Conservation (phyloP, 2,329 filamentous ascomycete species). For the Purpureocillium takamizusanense region DNA sequence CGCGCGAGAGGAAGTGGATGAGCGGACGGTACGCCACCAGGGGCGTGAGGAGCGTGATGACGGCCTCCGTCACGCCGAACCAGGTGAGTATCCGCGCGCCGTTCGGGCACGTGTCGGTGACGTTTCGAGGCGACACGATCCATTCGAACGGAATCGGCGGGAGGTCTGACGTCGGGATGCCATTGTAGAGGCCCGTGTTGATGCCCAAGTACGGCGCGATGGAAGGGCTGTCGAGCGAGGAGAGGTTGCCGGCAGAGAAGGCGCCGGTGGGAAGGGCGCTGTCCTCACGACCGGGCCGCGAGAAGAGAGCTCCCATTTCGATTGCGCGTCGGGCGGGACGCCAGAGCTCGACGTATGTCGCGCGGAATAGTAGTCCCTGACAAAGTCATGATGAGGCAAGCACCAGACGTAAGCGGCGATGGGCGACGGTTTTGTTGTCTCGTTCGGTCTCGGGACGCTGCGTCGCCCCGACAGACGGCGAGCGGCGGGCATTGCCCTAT, state of each 20-base stretch:
- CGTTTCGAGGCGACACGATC: slow-evolving; percentile 11
- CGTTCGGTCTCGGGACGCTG: not conserved
- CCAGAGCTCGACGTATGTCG: too few relatives aligned
- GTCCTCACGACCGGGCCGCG: not conserved
- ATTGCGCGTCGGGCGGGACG: too few relatives aligned
- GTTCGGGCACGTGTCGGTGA: slow-evolving; percentile 6
- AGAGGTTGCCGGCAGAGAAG: not conserved
- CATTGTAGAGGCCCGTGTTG: slow-evolving; percentile 10
- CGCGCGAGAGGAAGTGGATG: slow-evolving; percentile 9
- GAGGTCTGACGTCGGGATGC: slow-evolving; percentile 3
- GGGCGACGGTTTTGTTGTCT: too few relatives aligned
- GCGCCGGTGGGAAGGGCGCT: not conserved
- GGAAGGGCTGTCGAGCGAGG: slow-evolving; percentile 7
- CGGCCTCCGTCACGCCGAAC: slow-evolving; percentile 12
- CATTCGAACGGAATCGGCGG: slow-evolving; percentile 14
- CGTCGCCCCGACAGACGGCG: too few relatives aligned
- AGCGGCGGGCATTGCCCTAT: too few relatives aligned
- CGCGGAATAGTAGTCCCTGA: too few relatives aligned
- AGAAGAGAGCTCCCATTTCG: too few relatives aligned
- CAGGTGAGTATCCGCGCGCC: slow-evolving; percentile 7
- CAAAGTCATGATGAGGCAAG: too few relatives aligned
- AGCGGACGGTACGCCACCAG: slow-evolving; percentile 11
- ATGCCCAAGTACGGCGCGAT: slow-evolving; percentile 11
- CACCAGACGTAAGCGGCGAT: too few relatives aligned
- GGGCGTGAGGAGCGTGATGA: slow-evolving; percentile 7